A percentile compares a stretch with the other conserved stretches of the same genome.
Conservation (phyloP, 306 rosid genomes). For the Astragalus glycyphyllos region DNA sequence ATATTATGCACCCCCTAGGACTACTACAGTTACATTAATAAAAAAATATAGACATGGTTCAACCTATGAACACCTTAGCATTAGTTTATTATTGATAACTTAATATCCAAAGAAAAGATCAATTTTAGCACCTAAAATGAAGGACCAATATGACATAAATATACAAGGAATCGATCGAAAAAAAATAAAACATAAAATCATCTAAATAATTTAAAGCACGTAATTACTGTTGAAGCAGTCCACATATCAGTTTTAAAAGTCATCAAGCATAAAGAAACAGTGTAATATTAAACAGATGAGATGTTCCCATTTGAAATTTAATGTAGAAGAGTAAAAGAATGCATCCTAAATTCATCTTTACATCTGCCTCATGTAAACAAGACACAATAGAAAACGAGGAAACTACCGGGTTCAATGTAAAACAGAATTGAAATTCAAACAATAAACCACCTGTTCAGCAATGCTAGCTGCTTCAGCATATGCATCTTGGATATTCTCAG, state of each 20-base stretch:
- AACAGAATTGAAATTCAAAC: constrained; percentile 35
- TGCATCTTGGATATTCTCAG: constrained; percentile 98
- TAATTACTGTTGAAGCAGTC: not conserved
- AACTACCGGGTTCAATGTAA: constrained; percentile 26
- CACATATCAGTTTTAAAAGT: constrained; percentile 16
- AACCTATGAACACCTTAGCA: too few relatives aligned
- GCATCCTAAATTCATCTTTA: constrained; percentile 29
- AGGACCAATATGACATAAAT: too few relatives aligned
- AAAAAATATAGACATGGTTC: too few relatives aligned
- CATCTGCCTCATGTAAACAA: constrained; percentile 8
- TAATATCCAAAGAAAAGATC: too few relatives aligned
- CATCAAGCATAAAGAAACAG: constrained; percentile 7
- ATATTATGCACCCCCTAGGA: too few relatives aligned
- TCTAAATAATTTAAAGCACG: constrained; percentile 18
- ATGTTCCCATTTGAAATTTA: constrained; percentile 30
- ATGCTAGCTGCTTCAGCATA: constrained; percentile 99
- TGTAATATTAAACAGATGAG: constrained; percentile 9
- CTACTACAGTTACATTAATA: too few relatives aligned
- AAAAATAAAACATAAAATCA: constrained; percentile 29
- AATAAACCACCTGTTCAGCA: constrained; percentile 85
- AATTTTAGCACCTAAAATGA: too few relatives aligned
- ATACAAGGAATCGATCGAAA: not conserved
- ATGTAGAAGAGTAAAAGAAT: not conserved
- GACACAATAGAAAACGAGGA: constrained; percentile 19
- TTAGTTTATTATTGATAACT: too few relatives aligned